Conservation (phyloP, 345 rosid genomes). For the Syzygium aqueum region DNA sequence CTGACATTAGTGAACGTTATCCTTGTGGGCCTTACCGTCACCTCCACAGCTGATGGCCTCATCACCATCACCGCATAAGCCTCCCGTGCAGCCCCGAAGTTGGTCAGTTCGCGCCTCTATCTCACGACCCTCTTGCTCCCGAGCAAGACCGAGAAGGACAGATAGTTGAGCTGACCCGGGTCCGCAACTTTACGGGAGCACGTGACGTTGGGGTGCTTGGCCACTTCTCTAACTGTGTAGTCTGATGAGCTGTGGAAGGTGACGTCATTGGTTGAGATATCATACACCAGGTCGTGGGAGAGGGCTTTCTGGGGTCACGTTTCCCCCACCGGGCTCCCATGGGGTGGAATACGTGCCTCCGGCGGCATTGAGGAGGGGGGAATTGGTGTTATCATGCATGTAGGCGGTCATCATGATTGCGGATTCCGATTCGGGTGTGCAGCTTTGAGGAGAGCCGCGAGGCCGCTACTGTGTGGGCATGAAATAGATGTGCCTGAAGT, state of each 20-base stretch:
- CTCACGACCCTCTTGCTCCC: conserved; percentile 46
- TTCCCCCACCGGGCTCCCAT: conserved; percentile 64
- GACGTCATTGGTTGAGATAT: conserved; percentile 49
- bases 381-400: conserved; percentile 47
- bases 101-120: conserved; percentile 64
- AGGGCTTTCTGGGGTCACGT: conserved; percentile 71
- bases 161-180: conserved; percentile 86
- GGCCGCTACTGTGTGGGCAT: conserved; percentile 81
- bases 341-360: conserved; percentile 47
- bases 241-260: conserved; percentile 71
- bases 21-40: conserved; percentile 38
- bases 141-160: conserved; percentile 76
- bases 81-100: conserved; percentile 44
- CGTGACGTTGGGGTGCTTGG: conserved; percentile 43
- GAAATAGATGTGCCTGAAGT: conserved; percentile 79
- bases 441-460: conserved; percentile 73
- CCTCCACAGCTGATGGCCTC: conserved; percentile 31
- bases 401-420: conserved; percentile 75
- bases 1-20: conserved; percentile 41
- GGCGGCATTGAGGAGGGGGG: conserved; percentile 54
- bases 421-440: conserved; percentile 82
- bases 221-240: conserved; percentile 44
- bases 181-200: conserved; percentile 43
- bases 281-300: conserved; percentile 68
- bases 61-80: conserved; percentile 36